Percentiles rank a stretch among this genome's conserved stretches.
Conservation (phyloP, 1,284 basidiomycete species). For the Thecaphora thlaspeos region DNA sequence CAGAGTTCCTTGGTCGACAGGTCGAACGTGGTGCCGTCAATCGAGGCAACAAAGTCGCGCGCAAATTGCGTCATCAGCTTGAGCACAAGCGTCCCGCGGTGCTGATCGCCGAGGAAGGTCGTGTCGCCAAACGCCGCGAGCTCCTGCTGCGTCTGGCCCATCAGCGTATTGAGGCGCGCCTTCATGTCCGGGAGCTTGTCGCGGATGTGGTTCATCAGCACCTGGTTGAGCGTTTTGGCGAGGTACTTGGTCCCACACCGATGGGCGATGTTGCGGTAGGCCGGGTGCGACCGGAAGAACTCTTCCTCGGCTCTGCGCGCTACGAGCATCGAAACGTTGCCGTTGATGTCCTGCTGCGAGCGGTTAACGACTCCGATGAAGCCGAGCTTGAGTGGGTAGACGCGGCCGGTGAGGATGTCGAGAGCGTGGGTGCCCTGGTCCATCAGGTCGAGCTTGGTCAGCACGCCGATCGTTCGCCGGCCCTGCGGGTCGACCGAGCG, state of each 20-base stretch:
- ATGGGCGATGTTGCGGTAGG: constrained; percentile 93
- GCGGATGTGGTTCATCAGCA: constrained; percentile 94
- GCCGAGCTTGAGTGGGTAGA: constrained; percentile 94
- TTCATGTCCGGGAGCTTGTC: constrained; percentile 99
- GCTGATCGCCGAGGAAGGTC: constrained; percentile 86
- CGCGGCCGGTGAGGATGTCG: constrained; percentile 90
- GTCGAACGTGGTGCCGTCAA: constrained; percentile 95
- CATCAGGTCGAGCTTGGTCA: constrained; percentile 98
- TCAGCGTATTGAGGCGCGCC: constrained; percentile 92
- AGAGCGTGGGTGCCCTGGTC: constrained; percentile 96
- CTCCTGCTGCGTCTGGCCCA: constrained; percentile 99
- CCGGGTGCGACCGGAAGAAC: constrained; percentile 85
- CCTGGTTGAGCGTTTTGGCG: constrained; percentile 90
- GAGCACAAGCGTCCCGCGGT: constrained; percentile 64
- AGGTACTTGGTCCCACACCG: constrained; percentile 95
- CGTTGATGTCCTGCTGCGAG: constrained; percentile 95
- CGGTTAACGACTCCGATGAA: constrained; percentile 98
- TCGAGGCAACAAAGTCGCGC: constrained; percentile 92
- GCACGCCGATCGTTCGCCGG: constrained; percentile 88
- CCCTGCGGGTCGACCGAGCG: constrained; percentile 93
- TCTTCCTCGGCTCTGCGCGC: constrained; percentile 83
- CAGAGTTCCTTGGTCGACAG: constrained; percentile 98
- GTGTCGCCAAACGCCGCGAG: constrained; percentile 93
- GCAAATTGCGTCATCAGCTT: constrained; percentile 99
- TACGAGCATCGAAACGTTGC: constrained; percentile 79